Base-by-base conservation (phyloP, 495 filamentous ascomycete species). In the Amphirosellinia nigrospora region DNA sequence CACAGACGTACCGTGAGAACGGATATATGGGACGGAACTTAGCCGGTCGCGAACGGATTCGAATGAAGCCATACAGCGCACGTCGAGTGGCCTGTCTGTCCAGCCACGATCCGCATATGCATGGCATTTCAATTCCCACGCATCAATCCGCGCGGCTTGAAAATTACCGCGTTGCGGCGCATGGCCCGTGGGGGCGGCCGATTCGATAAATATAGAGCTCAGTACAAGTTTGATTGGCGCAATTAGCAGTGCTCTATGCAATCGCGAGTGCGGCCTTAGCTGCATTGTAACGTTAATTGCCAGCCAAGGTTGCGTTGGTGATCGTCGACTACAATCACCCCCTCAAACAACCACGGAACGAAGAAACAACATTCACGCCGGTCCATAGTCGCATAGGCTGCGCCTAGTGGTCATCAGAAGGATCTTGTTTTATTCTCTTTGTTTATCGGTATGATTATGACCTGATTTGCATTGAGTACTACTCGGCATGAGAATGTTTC, bases 1-100 rank as follows among this genome's bases (percentile, higher is more conserved):
- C 63, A 80, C 48, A 34, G 78, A 72, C n/a, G 75, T 71, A 53
- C 73, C 73, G 32, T 78, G 71, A 78, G 34, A 28, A 26, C 64
- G 48, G 26, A 56, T 46, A 3, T 43, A 64, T 63, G 59, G 59
- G 48, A 50, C 48, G 50, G 26, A 58, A 64, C n/a, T 13, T 5
- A 56, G 28, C 30, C 68, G 34, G 68, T 70, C 58, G 50, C 50
- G 32, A 38, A 70, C 26, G 21, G 34, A 39, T 52, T 64, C 41
- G 48, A 46, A 34, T 34, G 48, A 26, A 36, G 56, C 34, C 45
- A 39, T 28, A 36, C 28, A 39, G 38, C 59, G 39, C 48, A 69
- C 50, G 26, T 50, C 48, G 28, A 58, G 48, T 53, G 56, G 41
- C 41, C 56, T 28, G 28, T 26, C 34, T 28, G 38, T 38, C 28